Evolutionary conservation across 768 basidiomycete species (phyloP).

Genomic region (Pulveroboletus sp.): DNA sequence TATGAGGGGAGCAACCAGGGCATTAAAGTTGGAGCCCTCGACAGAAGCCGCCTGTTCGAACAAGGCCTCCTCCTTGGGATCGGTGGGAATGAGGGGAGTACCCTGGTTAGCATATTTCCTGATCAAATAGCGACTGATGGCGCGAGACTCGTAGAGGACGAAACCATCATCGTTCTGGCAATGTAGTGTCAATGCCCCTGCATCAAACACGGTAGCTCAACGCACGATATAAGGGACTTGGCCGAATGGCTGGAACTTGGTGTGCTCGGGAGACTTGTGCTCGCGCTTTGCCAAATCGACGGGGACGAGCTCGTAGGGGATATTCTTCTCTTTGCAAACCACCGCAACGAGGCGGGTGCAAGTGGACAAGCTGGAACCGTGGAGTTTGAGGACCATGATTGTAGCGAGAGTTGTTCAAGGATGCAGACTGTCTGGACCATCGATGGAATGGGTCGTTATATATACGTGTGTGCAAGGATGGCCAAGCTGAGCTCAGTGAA

Average conservation of each 20-base stretch:
- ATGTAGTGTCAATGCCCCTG: not conserved
- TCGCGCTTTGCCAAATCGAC: slow-evolving; percentile 41
- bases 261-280: slow-evolving; percentile 43
- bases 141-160: slow-evolving; percentile 57
- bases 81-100: slow-evolving; percentile 45
- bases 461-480: too few relatives aligned
- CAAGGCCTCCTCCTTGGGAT: slow-evolving; percentile 30
- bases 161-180: slow-evolving; percentile 56
- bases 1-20: slow-evolving; percentile 34
- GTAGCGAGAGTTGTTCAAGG: not conserved
- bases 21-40: slow-evolving; percentile 51
- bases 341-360: slow-evolving; percentile 49
- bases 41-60: slow-evolving; percentile 36
- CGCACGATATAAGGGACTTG: slow-evolving; percentile 44
- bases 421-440: not conserved
- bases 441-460: not conserved
- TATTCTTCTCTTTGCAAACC: slow-evolving; percentile 49
- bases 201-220: not conserved
- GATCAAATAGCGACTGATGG: slow-evolving; percentile 56
- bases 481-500: too few relatives aligned
- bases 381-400: slow-evolving; percentile 35
- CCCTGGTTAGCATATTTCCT: slow-evolving; percentile 51
- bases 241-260: slow-evolving; percentile 53
- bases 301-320: slow-evolving; percentile 48
- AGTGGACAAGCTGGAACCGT: slow-evolving; percentile 36